Evolutionary conservation across 768 basidiomycete genomes (phyloP).

Genomic region (Kwoniella dendrophila): DNA sequence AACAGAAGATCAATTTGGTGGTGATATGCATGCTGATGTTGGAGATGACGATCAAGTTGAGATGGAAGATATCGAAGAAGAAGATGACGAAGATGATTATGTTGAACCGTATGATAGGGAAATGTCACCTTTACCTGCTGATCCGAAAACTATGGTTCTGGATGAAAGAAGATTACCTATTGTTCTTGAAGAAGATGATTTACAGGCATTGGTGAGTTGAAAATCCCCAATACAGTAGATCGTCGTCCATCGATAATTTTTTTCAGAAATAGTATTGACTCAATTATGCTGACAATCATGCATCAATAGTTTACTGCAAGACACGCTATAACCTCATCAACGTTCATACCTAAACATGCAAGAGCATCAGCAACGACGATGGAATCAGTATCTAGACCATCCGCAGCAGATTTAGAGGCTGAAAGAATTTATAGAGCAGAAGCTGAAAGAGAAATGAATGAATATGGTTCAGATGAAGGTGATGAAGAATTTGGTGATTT

Average conservation of each 20-base stretch:
- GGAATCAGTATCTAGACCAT: constrained; percentile 59
- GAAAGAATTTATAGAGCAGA: constrained; percentile 83
- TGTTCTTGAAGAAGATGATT: constrained; percentile 62
- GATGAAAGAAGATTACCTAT: constrained; percentile 85
- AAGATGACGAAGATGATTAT: constrained; percentile 59
- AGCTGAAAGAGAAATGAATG: constrained; percentile 43
- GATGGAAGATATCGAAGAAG: constrained; percentile 59
- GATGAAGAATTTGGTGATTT: constrained; percentile 65
- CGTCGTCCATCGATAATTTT: too few species aligned
- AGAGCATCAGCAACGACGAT: constrained; percentile 59
- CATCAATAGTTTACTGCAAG: constrained; percentile 72
- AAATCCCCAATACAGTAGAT: too few species aligned
- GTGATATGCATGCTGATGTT: constrained; percentile 55
- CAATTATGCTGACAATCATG: neutral
- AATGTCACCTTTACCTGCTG: constrained; percentile 81
- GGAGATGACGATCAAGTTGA: constrained; percentile 52
- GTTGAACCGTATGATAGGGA: constrained; percentile 74
- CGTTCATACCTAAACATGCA: constrained; percentile 66
- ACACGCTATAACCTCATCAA: constrained; percentile 75
- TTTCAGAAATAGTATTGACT: neutral
- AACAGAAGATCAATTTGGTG: constrained; percentile 61
- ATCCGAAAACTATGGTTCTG: constrained; percentile 68
- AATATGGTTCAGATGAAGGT: constrained; percentile 39
- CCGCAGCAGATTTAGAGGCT: constrained; percentile 72
- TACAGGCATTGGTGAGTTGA: constrained; percentile 48